Conservation (phyloP, 2,329 filamentous ascomycete genomes). For the Apiospora saccharicola region DNA sequence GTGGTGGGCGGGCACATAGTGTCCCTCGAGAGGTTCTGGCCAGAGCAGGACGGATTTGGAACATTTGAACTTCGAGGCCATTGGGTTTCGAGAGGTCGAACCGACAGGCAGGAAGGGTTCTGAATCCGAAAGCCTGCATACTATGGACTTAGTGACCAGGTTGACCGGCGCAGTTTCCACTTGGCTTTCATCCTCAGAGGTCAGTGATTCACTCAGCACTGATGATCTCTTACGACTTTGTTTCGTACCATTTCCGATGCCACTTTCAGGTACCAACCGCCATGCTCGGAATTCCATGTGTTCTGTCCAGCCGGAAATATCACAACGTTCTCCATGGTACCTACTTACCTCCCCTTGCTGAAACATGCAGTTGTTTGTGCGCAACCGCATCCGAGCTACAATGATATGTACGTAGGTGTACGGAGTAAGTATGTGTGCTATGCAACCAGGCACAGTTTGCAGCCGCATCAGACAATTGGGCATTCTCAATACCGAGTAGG, state of each 20-base stretch:
- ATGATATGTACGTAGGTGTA: not conserved
- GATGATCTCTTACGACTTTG: not conserved
- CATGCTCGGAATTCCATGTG: not conserved
- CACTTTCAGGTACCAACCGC: not conserved
- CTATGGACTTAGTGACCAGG: not conserved
- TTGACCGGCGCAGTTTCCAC: not conserved
- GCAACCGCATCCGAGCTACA: not conserved
- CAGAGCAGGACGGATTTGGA: not conserved
- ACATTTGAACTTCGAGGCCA: not conserved
- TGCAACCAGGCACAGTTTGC: not conserved
- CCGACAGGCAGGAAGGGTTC: not conserved
- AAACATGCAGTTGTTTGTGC: slow-evolving; percentile 2
- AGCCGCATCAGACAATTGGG: not conserved
- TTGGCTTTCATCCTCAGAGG: not conserved
- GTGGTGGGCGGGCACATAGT: not conserved
- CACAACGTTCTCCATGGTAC: not conserved
- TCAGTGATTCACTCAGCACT: not conserved
- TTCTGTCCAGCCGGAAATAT: not conserved
- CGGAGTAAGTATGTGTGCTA: not conserved
- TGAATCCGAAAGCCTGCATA: not conserved
- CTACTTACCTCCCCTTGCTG: not conserved
- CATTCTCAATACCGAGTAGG: not conserved
- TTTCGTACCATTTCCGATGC: not conserved
- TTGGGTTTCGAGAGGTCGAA: not conserved
- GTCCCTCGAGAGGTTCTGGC: not conserved